Conservation (phyloP, 176 grass and related monocot species). For the Olyra latifolia region DNA sequence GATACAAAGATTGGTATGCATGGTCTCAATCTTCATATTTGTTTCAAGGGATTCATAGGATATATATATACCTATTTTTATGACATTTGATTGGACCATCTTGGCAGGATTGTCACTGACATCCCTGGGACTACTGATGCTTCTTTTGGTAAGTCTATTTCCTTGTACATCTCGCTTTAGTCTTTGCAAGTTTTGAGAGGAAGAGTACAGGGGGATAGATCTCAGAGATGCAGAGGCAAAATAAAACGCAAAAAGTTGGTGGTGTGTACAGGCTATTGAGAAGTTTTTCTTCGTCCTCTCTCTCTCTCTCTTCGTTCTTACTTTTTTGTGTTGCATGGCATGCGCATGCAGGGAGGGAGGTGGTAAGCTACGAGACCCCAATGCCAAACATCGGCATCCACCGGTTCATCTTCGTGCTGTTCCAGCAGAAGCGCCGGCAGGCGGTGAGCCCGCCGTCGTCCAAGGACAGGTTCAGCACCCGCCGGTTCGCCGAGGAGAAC, state of each 20-base stretch:
- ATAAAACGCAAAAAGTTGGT: neutral
- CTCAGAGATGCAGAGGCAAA: slow-evolving; percentile 8
- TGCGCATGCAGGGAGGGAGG: slow-evolving; percentile 60
- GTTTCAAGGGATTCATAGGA: neutral
- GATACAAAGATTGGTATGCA: slow-evolving; percentile 11
- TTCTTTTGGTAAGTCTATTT: slow-evolving; percentile 71
- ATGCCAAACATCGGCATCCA: slow-evolving; percentile 82
- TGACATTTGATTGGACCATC: slow-evolving; percentile 32
- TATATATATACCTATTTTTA: slow-evolving; percentile 19
- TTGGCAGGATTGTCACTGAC: slow-evolving; percentile 71
- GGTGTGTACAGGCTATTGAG: neutral
- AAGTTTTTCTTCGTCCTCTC: neutral
- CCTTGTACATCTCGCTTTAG: slow-evolving; percentile 36
- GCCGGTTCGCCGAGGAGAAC: slow-evolving; percentile 70
- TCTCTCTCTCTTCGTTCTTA: neutral
- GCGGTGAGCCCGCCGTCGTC: slow-evolving; percentile 42
- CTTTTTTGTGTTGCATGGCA: neutral
- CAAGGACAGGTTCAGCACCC: slow-evolving; percentile 71
- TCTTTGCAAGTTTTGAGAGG: slow-evolving; percentile 34
- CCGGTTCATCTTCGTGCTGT: slow-evolving; percentile 76
- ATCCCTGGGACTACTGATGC: slow-evolving; percentile 86
- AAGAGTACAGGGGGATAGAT: neutral
- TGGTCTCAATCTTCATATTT: neutral
- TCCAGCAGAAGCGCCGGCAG: slow-evolving; percentile 61
- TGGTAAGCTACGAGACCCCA: slow-evolving; percentile 75